phyloP scores from a whole-genome alignment of 345 rosid genomes.

The Camelina hispida region DNA sequence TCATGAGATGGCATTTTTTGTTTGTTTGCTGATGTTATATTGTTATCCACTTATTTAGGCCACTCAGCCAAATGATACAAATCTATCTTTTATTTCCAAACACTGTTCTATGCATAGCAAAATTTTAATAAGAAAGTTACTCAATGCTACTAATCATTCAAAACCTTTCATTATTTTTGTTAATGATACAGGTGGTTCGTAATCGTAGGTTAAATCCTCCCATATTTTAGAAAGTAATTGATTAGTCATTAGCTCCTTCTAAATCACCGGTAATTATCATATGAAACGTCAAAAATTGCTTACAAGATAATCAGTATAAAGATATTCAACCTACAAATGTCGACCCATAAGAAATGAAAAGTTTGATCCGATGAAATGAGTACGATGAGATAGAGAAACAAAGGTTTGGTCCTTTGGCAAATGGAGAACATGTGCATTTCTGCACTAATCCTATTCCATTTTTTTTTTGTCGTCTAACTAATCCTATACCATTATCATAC shows the following conservation, averaged over 20 bases:
- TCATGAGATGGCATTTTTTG: constrained; percentile 38
- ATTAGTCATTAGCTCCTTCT: neutral
- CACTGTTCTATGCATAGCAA: neutral
- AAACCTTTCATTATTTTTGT: neutral
- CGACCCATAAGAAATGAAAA: constrained; percentile 21
- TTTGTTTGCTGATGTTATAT: constrained; percentile 32
- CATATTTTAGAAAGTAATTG: neutral
- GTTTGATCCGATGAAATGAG: neutral
- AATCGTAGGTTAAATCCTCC: constrained; percentile 18
- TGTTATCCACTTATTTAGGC: constrained; percentile 14
- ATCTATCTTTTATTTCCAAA: constrained; percentile 7
- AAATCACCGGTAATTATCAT: neutral
- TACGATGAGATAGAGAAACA: constrained; percentile 27
- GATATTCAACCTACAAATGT: neutral
- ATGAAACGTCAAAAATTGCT: neutral
- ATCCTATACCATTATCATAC: constrained; percentile 22
- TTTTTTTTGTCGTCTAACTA: too few relatives aligned
- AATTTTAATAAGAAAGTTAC: constrained; percentile 13
- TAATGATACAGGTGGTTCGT: neutral
- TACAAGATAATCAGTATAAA: too few relatives aligned
- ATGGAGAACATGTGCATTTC: constrained; percentile 25
- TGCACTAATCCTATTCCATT: constrained; percentile 30
- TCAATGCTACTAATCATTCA: neutral
- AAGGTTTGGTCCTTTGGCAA: constrained; percentile 23
- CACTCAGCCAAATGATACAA: constrained; percentile 6